These are phyloP conservation scores for Solanum chiquidenum DNA, from an alignment of 257 asterid species.

Conservation along the genomic window DNA sequence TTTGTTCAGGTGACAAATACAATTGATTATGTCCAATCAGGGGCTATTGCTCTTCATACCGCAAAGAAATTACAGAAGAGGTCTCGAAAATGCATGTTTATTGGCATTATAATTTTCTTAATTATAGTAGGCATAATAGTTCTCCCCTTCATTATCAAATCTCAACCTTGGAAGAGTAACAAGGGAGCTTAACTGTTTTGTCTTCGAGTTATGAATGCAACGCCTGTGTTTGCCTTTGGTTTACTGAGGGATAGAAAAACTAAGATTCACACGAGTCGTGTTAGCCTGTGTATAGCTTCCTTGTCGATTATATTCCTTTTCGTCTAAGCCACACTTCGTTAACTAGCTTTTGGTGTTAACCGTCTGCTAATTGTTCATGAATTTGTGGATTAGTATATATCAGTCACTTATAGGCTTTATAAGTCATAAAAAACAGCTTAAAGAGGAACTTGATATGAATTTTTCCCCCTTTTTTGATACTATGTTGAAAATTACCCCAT, in stretches of 20 bases:
- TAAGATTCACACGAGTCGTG: neutral
- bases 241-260: neutral
- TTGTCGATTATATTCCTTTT: neutral
- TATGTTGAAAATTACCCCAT: neutral
- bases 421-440: neutral
- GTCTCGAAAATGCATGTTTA: conserved; percentile 64
- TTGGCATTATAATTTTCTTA: conserved; percentile 35
- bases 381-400: neutral
- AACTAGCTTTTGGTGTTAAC: neutral
- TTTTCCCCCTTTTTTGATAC: neutral
- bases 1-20: conserved; percentile 52
- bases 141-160: conserved; percentile 18
- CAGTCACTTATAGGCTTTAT: neutral
- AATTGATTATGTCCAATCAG: conserved; percentile 59
- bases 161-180: conserved; percentile 41
- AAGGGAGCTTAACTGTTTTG: conserved; percentile 25
- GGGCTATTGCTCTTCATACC: conserved; percentile 49
- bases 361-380: neutral
- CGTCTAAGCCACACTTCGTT: neutral
- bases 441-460: neutral
- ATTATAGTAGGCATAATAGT: conserved; percentile 23
- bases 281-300: neutral
- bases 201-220: neutral
- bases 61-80: conserved; percentile 56
- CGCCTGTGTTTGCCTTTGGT: neutral